A percentile compares a stretch with the other conserved stretches of the same genome.
Conservation (phyloP, 371 early-diverging fungal species). For the Mortierella sp. region DNA sequence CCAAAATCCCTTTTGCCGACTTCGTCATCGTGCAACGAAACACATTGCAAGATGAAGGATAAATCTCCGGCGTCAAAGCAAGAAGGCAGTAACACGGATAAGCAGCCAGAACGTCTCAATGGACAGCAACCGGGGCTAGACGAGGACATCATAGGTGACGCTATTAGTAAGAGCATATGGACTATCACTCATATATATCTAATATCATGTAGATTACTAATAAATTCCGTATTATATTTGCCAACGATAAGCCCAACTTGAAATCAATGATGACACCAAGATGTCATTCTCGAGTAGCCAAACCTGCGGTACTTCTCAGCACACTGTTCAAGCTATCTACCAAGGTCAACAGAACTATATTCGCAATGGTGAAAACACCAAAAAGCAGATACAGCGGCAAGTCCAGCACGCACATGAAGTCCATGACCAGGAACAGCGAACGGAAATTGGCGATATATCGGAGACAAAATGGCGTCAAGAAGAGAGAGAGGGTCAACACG, state of each 20-base stretch:
- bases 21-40: background rate
- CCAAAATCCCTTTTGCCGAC: conserved; percentile 6
- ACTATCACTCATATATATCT: no score
- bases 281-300: background rate
- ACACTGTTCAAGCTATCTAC: background rate
- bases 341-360: background rate
- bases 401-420: background rate
- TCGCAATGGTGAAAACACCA: background rate
- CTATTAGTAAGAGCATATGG: background rate
- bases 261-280: background rate
- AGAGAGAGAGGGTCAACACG: background rate
- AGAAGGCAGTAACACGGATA: background rate
- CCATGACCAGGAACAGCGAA: background rate
- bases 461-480: conserved; percentile 3
- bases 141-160: background rate
- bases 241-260: background rate
- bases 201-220: background rate
- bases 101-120: background rate
- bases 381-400: no score
- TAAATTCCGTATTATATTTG: background rate
- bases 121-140: background rate
- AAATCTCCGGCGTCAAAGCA: background rate
- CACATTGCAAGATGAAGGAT: background rate
- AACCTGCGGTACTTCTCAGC: background rate
- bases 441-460: background rate